These are phyloP conservation scores for Aspergillus aculeatinus DNA, from an alignment of 2,329 filamentous ascomycete genomes.

Conservation along the genomic window DNA sequence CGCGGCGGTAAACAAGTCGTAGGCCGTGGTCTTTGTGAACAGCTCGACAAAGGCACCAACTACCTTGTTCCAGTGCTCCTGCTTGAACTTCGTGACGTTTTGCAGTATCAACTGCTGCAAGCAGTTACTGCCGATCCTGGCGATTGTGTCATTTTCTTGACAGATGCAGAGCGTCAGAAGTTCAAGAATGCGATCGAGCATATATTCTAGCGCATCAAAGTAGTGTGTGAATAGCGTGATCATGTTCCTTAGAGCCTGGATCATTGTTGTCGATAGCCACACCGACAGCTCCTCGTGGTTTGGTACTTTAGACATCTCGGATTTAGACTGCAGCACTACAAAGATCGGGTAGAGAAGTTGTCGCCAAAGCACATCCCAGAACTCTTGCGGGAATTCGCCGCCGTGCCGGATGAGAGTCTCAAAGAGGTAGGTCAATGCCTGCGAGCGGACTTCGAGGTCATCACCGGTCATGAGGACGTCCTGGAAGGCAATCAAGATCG, in stretches of 20 bases:
- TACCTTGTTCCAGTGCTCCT: constrained; percentile 88
- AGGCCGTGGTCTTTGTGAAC: constrained; percentile 90
- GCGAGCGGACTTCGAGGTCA: constrained; percentile 88
- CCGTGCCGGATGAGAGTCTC: constrained; percentile 88
- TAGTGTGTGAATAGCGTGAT: constrained; percentile 99
- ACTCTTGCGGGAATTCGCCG: constrained; percentile 85
- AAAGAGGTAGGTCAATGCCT: constrained; percentile 92
- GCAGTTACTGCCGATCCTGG: constrained; percentile 96
- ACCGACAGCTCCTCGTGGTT: constrained; percentile 97
- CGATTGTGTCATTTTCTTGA: constrained; percentile 98
- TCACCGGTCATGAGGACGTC: constrained; percentile 99
- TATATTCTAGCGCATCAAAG: constrained; percentile 92
- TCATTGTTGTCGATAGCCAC: constrained; percentile 99
- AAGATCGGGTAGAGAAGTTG: constrained; percentile 98
- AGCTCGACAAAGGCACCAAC: constrained; percentile 94
- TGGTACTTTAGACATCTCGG: constrained; percentile 91
- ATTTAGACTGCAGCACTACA: constrained; percentile 92
- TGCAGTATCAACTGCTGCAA: constrained; percentile 94
- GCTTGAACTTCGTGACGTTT: constrained; percentile 88
- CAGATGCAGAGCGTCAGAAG: constrained; percentile 94
- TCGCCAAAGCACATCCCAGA: constrained; percentile 98
- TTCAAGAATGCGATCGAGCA: constrained; percentile 96
- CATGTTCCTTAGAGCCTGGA: constrained; percentile 96
- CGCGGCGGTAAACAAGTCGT: constrained; percentile 89
- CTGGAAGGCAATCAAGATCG: constrained; percentile 95